phyloP scores from a whole-genome alignment of 1,284 basidiomycete species.

The Serendipita sp. region DNA sequence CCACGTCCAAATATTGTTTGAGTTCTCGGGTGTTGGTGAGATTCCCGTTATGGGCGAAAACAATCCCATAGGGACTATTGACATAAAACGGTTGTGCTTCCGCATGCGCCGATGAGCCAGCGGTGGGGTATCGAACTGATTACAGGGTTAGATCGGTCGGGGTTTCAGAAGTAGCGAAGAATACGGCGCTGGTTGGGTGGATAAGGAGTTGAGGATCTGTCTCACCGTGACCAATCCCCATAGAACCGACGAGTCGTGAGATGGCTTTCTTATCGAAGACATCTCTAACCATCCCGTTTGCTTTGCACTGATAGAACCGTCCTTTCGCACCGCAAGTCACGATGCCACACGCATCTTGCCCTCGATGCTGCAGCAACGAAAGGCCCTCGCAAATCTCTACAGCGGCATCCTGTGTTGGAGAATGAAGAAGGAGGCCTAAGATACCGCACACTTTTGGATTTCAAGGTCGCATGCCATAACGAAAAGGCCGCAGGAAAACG shows the following conservation, averaged over 20 bases:
- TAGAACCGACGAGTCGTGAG: constrained; percentile 71
- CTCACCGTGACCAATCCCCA: constrained; percentile 96
- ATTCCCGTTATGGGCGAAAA: constrained; percentile 99
- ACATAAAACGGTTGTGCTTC: constrained; percentile 99
- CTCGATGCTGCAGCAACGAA: constrained; percentile 83
- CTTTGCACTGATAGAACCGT: constrained; percentile 95
- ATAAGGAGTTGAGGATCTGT: constrained; percentile 15
- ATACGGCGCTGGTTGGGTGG: background rate
- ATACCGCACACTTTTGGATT: constrained; percentile 67
- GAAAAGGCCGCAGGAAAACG: constrained; percentile 37
- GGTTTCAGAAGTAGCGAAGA: background rate
- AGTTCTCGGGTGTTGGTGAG: constrained; percentile 86
- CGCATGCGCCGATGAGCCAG: constrained; percentile 92
- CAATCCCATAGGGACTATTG: constrained; percentile 97
- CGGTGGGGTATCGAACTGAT: constrained; percentile 90
- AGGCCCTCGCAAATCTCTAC: constrained; percentile 83
- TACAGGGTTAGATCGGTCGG: background rate
- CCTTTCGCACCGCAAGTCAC: constrained; percentile 94
- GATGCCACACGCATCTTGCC: constrained; percentile 97
- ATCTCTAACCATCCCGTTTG: constrained; percentile 99
- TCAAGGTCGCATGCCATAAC: background rate
- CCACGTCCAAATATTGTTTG: constrained; percentile 87
- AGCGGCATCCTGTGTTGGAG: constrained; percentile 62
- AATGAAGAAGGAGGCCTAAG: constrained; percentile 70
- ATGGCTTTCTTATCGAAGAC: constrained; percentile 81